A percentile compares a stretch with the other conserved stretches of the same genome.
Evolutionary conservation across 345 rosid species (phyloP).

Genomic region (Populus simonii): DNA sequence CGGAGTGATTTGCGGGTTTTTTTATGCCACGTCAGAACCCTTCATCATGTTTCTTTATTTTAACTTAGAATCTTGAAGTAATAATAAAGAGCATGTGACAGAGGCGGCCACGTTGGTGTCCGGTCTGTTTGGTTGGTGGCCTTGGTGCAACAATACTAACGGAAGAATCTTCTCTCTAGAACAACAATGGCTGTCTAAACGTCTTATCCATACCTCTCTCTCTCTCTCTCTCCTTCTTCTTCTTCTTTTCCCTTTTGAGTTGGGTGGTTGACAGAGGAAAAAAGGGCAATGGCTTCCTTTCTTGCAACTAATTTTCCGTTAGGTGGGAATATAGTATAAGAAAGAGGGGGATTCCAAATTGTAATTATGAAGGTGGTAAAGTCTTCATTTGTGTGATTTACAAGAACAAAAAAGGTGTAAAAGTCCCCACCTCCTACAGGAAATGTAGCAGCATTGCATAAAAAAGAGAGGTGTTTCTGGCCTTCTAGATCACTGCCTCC

Average conservation of each 20-base stretch:
- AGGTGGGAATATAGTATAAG: not conserved
- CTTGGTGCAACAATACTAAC: slow-evolving; percentile 9
- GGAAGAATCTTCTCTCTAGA: slow-evolving; percentile 18
- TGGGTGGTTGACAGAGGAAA: slow-evolving; percentile 2
- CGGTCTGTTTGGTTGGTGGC: slow-evolving; percentile 13
- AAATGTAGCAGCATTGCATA: not conserved
- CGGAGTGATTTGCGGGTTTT: slow-evolving; percentile 33
- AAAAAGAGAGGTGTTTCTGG: not conserved
- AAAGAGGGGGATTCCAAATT: not conserved
- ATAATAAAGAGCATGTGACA: not conserved
- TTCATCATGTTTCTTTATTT: not conserved
- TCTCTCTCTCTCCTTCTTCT: not conserved
- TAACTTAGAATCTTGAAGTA: no score
- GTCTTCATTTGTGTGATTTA: slow-evolving; percentile 19
- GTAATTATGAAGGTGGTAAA: not conserved
- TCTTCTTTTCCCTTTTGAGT: not conserved
- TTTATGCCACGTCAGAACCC: not conserved
- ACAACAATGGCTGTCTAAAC: not conserved
- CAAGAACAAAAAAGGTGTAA: not conserved
- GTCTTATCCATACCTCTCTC: not conserved
- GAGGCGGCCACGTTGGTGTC: slow-evolving; percentile 11
- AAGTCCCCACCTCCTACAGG: slow-evolving; percentile 1
- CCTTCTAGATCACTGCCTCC: not conserved
- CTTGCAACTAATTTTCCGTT: not conserved
- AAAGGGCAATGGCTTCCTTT: not conserved